Evolutionary conservation across 441 rosid genomes (phyloP).

Genomic region (Bocquillonia castaneifolia): DNA sequence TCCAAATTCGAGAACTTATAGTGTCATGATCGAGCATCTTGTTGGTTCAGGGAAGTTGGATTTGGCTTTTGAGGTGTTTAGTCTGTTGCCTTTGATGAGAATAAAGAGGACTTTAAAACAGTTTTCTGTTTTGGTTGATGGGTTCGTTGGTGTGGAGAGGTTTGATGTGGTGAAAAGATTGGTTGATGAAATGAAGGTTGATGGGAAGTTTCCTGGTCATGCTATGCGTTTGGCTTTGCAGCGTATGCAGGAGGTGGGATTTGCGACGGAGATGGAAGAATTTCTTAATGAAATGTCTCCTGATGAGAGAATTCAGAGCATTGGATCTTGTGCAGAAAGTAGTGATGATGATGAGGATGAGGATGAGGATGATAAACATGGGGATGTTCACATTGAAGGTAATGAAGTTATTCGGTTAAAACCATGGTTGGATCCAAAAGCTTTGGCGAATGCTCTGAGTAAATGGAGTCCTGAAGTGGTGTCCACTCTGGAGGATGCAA

Average conservation of each 20-base stretch:
- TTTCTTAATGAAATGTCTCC: slow-evolving; percentile 59
- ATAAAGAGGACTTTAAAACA: slow-evolving; percentile 68
- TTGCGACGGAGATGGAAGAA: slow-evolving; percentile 39
- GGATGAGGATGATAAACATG: slow-evolving; percentile 21
- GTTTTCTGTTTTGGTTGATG: slow-evolving; percentile 49
- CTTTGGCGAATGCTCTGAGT: slow-evolving; percentile 67
- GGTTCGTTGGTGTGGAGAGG: slow-evolving; percentile 41
- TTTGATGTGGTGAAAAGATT: slow-evolving; percentile 49
- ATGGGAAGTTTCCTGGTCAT: slow-evolving; percentile 64
- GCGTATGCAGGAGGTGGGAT: slow-evolving; percentile 58
- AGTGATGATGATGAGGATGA: slow-evolving; percentile 34
- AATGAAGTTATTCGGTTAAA: slow-evolving; percentile 50
- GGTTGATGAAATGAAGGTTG: slow-evolving; percentile 58
- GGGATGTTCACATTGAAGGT: slow-evolving; percentile 20
- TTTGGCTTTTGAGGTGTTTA: slow-evolving; percentile 56
- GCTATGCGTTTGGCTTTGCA: slow-evolving; percentile 50
- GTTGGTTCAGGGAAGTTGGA: slow-evolving; percentile 47
- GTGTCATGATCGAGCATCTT: slow-evolving; percentile 74
- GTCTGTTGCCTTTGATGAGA: slow-evolving; percentile 69
- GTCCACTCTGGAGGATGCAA: slow-evolving; percentile 53
- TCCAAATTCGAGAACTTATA: slow-evolving; percentile 81
- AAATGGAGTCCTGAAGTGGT: slow-evolving; percentile 63
- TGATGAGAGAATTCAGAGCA: slow-evolving; percentile 55
- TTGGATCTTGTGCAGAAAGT: slow-evolving; percentile 33
- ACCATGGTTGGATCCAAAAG: slow-evolving; percentile 84